Base-by-base conservation (phyloP, 352 stramenopile genomes). In the Globisporangium solare region DNA sequence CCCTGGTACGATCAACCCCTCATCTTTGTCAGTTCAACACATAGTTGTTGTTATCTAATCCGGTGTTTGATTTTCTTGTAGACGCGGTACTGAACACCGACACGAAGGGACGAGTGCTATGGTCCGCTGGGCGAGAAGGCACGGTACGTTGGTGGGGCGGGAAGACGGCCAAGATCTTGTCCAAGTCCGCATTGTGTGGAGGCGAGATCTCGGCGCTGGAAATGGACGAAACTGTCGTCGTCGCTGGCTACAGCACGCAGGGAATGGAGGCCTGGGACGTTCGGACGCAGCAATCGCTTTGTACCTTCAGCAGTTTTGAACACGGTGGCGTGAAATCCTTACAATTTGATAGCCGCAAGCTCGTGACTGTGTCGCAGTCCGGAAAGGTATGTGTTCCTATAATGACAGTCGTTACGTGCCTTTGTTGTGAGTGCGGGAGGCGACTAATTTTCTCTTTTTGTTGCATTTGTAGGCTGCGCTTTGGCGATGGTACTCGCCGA, bases 241-340 rank as follows among this genome's bases (percentile, higher is more conserved):
- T 95, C 42, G 86, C 86, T 27, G 86, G 82, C 48, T 95, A 94
- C 68, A 75, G 59, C 3, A 71, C 79, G 39, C 83, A 90, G 58
- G 86, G 86, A 49, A 94, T 95, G 82, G 82, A 95, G 54, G 79
- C 86, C 10, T 95, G 86, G 86, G 86, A 95, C 41, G 83, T 95
- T 11, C 78, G 86, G 58, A 95, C 86, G 24, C 86, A 95, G 64
- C 86, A 95, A 56, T 71, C 86, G 13, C 62, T 95, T 37, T 90
- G 77, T 62, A 88, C 83, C 51, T 95, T 95, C 70, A 93, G 83
- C 56, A 91, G 75, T 62, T 58, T 58, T 4, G 66, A 76, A 22
- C 79, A 91, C 55, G 83, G 85, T 17, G 86, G 83, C 35, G 65
- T 94, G 17, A 84, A 83, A 46, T 74, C 74, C 6, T 58, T 95